Percentiles rank a stretch among this genome's conserved stretches.
These are phyloP conservation scores for Collariella sp. DNA, from an alignment of 495 filamentous ascomycete species.

Conservation along the genomic window DNA sequence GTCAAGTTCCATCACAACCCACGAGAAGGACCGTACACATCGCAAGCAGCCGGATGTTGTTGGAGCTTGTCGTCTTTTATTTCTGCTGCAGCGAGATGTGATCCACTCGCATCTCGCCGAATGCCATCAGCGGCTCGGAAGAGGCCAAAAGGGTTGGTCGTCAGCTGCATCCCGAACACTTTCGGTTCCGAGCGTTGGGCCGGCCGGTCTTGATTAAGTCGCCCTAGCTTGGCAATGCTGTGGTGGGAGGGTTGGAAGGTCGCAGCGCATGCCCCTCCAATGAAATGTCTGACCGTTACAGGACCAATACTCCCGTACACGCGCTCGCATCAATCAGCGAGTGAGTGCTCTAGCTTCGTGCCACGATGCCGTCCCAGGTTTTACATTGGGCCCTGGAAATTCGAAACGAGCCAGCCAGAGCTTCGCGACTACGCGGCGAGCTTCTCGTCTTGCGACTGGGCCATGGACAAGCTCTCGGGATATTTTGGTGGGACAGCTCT, in stretches of 20 bases:
- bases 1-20: background rate
- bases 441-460: background rate
- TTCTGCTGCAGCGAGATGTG: too few species aligned
- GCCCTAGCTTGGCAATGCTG: background rate
- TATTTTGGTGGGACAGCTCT: constrained; percentile 3
- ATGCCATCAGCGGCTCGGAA: too few species aligned
- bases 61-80: background rate
- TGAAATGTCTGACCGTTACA: background rate
- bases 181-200: too few species aligned
- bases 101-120: too few species aligned
- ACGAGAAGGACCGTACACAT: background rate
- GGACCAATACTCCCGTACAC: background rate
- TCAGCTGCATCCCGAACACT: too few species aligned
- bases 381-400: background rate
- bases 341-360: background rate
- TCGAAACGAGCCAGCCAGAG: background rate
- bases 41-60: background rate
- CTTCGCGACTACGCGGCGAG: background rate
- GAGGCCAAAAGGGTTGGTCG: too few species aligned
- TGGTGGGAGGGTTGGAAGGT: background rate
- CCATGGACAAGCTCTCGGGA: background rate
- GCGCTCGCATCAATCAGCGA: background rate
- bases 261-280: background rate
- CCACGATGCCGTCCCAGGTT: constrained; percentile 9
- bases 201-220: background rate